Evolutionary conservation across 352 stramenopile species (phyloP), one percentile per base, ranked within the genome.

Genomic region (Phytophthora brassicae): DNA sequence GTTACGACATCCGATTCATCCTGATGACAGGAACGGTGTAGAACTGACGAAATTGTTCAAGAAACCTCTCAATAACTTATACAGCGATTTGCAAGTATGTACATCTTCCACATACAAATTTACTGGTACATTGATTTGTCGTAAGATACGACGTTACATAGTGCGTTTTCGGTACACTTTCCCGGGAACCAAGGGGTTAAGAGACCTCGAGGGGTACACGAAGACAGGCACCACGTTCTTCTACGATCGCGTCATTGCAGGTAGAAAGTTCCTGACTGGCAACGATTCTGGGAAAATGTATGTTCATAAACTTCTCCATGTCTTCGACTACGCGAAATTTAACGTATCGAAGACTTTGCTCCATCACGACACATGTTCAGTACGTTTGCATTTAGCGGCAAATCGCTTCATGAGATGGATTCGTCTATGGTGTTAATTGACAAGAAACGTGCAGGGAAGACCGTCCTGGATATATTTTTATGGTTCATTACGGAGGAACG

Each of bases 371-470:
- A 81, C 22, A 54, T 86, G 17, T 47, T 66, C 0, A 38, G 70
- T 20, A 78, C 73, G 9, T 76, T 75, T 50, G 77, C 71, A 4
- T 84, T 72, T 35, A 48, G 55, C 6, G 74, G 55, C 4, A 67
- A 71, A 53, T 76, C 75, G 9, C 79, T 68, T 36, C 81, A 88
- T 31, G 79, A 89, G 41, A 73, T 79, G 68, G 70, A 87, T 65
- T 87, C 81, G 62, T 89, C 80, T 12, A 81, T 89, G 53, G 68
- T 89, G 13, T 42, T 83, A 8, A 70, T 88, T 38, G 58, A 81
- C 28, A 81, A 81, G 48, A 28, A 64, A 20, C 61, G 66, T 8
- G 58, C 59, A 29, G 70, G 70, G 0, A 59, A 75, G 17, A 51
- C 36, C 2, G 66, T 70, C n/a, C 60, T 72, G 53, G 57, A 78